Base-by-base conservation (phyloP, 1,139 yeast genomes). In the Candida smagusa region DNA sequence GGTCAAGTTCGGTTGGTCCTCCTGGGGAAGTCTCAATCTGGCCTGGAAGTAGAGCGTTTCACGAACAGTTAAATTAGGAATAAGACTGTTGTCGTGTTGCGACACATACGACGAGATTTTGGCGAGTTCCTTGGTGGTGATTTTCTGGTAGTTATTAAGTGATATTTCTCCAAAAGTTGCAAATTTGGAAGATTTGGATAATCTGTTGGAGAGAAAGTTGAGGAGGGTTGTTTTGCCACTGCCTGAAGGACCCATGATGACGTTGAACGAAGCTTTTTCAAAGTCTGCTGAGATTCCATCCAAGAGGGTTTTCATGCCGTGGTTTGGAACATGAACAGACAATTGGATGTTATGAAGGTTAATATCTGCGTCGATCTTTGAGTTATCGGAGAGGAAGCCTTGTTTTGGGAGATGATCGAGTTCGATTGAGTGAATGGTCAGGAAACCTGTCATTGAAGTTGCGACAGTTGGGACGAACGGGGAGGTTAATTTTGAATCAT, bases 251-350 rank as follows among this genome's bases (percentile, higher is more conserved):
- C 61, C 61, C 61, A 56, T 56, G 22, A 56, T 56, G 9, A 47
- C 61, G 34, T 54, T 56, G 27, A 56, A 52, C 3, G 77, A 68
- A 4, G 84, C 58, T 2, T 85, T 77, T 29, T 66, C 60, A 56
- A 87, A 86, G 5, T 53, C 52, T 0, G 89, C 88, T 42, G 69
- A 63, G 6, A 86, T 62, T 13, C 72, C 63, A 28, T 74, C 57
- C 35, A 85, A 59, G 31, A 80, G 76, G 7, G 35, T 32, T 31
- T 38, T 39, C 43, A 30, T 13, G 4, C 23, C 26, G 12, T 27
- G 29, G 7, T 12, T 4, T 3, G 26, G 26, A 9, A 23, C 26
- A 6, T 23, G 26, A 8, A 7, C 19, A 1, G 36, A 11, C 25
- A 37, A 35, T 31, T 40, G 39, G 12, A 40, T 33, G 28, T 41